These are phyloP conservation scores for Ogataea populi-albae DNA, from an alignment of 805 yeast species.

Conservation along the genomic window DNA sequence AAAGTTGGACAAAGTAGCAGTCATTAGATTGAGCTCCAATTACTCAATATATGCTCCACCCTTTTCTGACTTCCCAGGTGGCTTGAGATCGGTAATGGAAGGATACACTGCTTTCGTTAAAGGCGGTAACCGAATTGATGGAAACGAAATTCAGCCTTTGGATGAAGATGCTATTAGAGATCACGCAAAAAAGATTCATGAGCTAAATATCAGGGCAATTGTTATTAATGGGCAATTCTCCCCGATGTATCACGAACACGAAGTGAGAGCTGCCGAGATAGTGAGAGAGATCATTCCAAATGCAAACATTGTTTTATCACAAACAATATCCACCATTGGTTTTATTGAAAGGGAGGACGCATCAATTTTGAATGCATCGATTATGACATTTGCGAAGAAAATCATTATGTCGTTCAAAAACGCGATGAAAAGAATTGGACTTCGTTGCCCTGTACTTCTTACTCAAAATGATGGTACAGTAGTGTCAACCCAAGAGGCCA, in stretches of 20 bases:
- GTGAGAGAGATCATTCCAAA: conserved; percentile 33
- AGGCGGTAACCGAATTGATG: conserved; percentile 43
- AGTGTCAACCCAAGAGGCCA: conserved; percentile 37
- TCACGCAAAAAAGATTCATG: conserved; percentile 28
- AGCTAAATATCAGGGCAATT: conserved; percentile 33
- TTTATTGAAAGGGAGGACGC: conserved; percentile 45
- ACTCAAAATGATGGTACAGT: conserved; percentile 51
- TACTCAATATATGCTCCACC: conserved; percentile 38
- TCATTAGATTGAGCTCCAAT: conserved; percentile 41
- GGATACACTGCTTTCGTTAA: conserved; percentile 34
- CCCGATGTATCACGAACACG: conserved; percentile 37
- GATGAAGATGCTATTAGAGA: conserved; percentile 23
- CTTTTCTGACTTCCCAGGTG: conserved; percentile 42
- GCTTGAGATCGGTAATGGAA: conserved; percentile 31
- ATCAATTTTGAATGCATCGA: conserved; percentile 43
- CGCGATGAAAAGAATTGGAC: conserved; percentile 35
- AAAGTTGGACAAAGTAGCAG: conserved; percentile 42
- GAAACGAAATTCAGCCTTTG: conserved; percentile 33
- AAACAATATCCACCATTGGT: conserved; percentile 42
- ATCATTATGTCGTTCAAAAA: conserved; percentile 37
- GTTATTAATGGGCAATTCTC: conserved; percentile 42
- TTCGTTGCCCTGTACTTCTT: conserved; percentile 35
- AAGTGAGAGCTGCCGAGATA: conserved; percentile 32
- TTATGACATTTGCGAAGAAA: conserved; percentile 39
- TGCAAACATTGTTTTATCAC: conserved; percentile 36